Conservation (phyloP, 2,329 filamentous ascomycete genomes). For the Colletotrichum sp. region DNA sequence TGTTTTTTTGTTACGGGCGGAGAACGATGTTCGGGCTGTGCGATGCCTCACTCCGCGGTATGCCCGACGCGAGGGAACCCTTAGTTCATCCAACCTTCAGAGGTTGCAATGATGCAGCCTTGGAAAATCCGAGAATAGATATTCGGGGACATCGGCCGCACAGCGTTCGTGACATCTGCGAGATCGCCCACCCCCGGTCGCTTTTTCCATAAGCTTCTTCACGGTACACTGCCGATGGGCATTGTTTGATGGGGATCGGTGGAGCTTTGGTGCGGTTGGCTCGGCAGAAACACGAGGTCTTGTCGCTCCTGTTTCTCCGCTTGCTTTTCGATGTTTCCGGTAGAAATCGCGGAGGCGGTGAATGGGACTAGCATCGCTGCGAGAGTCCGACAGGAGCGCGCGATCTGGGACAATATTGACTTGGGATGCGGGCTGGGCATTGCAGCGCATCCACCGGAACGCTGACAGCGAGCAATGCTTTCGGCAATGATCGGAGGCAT, state of each 20-base stretch:
- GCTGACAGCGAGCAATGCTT: not conserved
- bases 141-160: not conserved
- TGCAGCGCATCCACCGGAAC: not conserved
- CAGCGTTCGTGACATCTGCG: not conserved
- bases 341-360: not conserved
- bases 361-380: not conserved
- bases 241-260: not conserved
- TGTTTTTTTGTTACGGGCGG: not conserved
- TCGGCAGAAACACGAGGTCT: constrained; percentile 21
- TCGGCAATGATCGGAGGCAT: not conserved
- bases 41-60: not conserved
- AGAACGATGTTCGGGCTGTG: not conserved
- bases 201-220: not conserved
- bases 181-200: not conserved
- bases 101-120: not conserved
- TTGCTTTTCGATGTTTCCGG: not conserved
- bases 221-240: not conserved
- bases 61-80: not conserved
- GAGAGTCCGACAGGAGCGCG: not conserved
- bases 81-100: not conserved
- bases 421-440: not conserved
- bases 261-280: not conserved
- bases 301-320: not conserved
- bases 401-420: not conserved
- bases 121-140: not conserved